Conservation (phyloP, 805 yeast species). For the Torulaspora gathmanii region DNA sequence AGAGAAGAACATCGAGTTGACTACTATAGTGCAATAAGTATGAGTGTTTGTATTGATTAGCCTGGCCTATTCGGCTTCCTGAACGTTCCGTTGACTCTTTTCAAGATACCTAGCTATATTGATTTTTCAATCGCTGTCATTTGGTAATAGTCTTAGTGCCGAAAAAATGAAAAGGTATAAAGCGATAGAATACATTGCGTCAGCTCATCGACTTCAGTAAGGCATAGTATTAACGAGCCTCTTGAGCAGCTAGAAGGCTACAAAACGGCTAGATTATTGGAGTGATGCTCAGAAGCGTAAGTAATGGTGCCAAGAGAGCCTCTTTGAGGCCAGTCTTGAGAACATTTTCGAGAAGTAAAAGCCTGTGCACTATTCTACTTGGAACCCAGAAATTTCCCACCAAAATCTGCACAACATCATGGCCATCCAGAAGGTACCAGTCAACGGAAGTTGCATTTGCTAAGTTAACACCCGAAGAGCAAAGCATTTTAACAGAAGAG, state of each 20-base stretch:
- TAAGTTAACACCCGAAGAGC: conserved; percentile 41
- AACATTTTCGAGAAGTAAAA: neutral
- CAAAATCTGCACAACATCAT: conserved; percentile 4
- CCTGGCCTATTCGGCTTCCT: neutral
- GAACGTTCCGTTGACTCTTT: conserved; percentile 2
- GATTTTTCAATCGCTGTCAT: neutral
- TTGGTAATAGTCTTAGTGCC: neutral
- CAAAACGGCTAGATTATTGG: neutral
- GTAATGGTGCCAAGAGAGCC: neutral
- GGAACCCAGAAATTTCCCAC: neutral
- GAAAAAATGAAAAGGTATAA: neutral
- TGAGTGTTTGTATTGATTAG: conserved; percentile 3
- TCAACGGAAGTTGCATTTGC: conserved; percentile 15
- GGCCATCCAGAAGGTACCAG: neutral
- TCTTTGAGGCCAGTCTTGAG: neutral
- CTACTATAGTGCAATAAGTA: neutral
- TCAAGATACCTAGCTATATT: neutral
- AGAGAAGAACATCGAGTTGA: neutral
- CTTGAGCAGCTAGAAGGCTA: too few relatives aligned
- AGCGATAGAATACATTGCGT: neutral
- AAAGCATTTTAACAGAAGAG: conserved; percentile 49
- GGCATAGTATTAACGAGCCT: too few relatives aligned
- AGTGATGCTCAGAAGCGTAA: conserved; percentile 3
- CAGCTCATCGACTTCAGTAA: neutral
- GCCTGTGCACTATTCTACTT: neutral